These are phyloP conservation scores for Exidia glandulosa DNA, from an alignment of 768 basidiomycete genomes.

Conservation along the genomic window DNA sequence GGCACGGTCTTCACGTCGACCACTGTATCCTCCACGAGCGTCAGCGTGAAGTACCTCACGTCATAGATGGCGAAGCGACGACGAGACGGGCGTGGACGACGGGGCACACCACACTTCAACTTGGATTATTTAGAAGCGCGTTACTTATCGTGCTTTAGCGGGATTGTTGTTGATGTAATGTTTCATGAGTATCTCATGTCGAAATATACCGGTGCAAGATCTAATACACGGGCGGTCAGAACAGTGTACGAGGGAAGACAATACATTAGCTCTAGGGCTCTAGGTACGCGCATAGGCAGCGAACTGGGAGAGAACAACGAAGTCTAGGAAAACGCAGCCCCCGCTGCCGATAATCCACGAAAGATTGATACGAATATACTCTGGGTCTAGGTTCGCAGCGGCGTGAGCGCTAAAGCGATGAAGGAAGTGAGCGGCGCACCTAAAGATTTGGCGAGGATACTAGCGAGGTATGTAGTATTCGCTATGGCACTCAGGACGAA, in stretches of 20 bases:
- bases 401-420: not conserved
- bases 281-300: not conserved
- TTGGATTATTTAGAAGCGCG: not conserved
- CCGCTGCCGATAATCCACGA: not conserved
- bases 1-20: slow-evolving; percentile 19
- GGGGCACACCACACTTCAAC: too few species aligned
- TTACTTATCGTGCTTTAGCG: too few species aligned
- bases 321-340: not conserved
- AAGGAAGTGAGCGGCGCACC: not conserved
- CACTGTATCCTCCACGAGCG: slow-evolving; percentile 11
- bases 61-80: too few species aligned
- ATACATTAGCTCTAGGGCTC: not conserved
- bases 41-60: slow-evolving; percentile 16
- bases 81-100: too few species aligned
- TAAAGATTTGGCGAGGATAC: not conserved
- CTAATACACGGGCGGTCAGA: not conserved
- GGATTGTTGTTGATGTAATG: too few species aligned
- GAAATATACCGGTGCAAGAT: not conserved
- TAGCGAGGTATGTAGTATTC: not conserved
- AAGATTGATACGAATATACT: not conserved
- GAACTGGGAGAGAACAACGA: not conserved
- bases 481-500: not conserved
- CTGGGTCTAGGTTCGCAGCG: not conserved
- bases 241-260: too few species aligned
- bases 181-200: not conserved